Conservation (phyloP, 164 flowering plant species). For the Magnolia officinalis region DNA sequence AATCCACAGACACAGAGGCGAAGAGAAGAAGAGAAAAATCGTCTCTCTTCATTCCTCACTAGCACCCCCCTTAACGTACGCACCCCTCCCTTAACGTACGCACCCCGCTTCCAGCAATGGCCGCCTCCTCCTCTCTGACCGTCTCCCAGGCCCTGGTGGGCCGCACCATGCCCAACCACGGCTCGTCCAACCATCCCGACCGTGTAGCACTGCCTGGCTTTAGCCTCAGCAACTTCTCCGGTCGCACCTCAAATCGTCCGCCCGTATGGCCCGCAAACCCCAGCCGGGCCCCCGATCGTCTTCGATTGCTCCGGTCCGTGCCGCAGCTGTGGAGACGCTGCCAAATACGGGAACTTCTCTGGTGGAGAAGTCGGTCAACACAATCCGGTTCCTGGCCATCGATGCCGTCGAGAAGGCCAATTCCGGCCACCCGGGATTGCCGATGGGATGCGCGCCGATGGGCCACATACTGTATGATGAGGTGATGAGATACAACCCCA, state of each 20-base stretch:
- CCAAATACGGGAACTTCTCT: constrained; percentile 49
- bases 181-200: constrained; percentile 17
- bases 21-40: neutral
- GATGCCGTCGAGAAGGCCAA: constrained; percentile 99
- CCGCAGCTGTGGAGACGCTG: constrained; percentile 60
- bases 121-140: constrained; percentile 38
- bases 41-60: neutral
- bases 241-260: constrained; percentile 38
- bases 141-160: constrained; percentile 31
- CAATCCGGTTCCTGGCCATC: constrained; percentile 84
- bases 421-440: constrained; percentile 96
- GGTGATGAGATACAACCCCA: constrained; percentile 90
- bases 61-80: constrained; percentile 4
- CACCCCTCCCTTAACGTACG: neutral
- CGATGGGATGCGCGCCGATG: constrained; percentile 99
- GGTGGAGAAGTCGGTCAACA: constrained; percentile 79
- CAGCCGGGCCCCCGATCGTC: constrained; percentile 4
- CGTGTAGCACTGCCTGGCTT: constrained; percentile 21
- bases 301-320: constrained; percentile 16
- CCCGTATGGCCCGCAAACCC: neutral
- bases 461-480: constrained; percentile 91
- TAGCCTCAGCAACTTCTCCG: constrained; percentile 18
- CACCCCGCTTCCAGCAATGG: constrained; percentile 28
- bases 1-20: neutral
- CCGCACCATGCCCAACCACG: constrained; percentile 34